Percentiles rank a stretch among this genome's conserved stretches.
Conservation (phyloP, 2,329 filamentous ascomycete genomes). For the Aspergillus hiratsukae region DNA sequence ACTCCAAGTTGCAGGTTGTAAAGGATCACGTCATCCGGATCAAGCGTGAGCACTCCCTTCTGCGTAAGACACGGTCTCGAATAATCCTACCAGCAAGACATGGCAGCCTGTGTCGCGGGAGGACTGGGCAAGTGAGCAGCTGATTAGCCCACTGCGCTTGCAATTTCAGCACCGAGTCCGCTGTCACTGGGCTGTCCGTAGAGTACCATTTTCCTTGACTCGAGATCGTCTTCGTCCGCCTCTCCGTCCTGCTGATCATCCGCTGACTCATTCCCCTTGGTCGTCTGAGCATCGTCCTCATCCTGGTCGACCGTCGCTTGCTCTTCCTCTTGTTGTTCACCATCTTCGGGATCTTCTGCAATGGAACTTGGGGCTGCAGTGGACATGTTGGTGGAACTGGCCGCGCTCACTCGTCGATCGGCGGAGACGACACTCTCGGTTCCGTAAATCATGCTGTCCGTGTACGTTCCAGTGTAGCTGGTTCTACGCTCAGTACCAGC, state of each 20-base stretch:
- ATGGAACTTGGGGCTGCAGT: constrained; percentile 21
- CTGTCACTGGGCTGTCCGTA: constrained; percentile 27
- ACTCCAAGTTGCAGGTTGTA: constrained; percentile 5
- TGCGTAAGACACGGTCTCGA: not conserved
- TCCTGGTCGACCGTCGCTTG: constrained; percentile 7
- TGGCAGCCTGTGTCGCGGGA: not conserved
- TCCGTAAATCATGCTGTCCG: constrained; percentile 39
- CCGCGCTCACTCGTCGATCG: constrained; percentile 37
- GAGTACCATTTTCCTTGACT: constrained; percentile 25
- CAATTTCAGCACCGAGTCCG: constrained; percentile 27
- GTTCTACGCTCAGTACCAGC: constrained; percentile 41
- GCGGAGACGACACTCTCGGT: constrained; percentile 38
- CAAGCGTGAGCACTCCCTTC: not conserved
- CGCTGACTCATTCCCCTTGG: constrained; percentile 12
- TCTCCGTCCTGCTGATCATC: constrained; percentile 16
- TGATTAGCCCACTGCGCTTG: constrained; percentile 12
- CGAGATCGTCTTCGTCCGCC: constrained; percentile 7
- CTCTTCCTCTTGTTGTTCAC: constrained; percentile 13
- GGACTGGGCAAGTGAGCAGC: not conserved
- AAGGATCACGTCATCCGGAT: constrained; percentile 4
- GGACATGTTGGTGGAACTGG: constrained; percentile 35
- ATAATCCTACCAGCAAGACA: not conserved
- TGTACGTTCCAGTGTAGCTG: constrained; percentile 40
- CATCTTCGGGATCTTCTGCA: constrained; percentile 19
- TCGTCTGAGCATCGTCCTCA: constrained; percentile 12